Evolutionary conservation across 306 rosid species (phyloP).

Genomic region (Pachyrhizus erosus): DNA sequence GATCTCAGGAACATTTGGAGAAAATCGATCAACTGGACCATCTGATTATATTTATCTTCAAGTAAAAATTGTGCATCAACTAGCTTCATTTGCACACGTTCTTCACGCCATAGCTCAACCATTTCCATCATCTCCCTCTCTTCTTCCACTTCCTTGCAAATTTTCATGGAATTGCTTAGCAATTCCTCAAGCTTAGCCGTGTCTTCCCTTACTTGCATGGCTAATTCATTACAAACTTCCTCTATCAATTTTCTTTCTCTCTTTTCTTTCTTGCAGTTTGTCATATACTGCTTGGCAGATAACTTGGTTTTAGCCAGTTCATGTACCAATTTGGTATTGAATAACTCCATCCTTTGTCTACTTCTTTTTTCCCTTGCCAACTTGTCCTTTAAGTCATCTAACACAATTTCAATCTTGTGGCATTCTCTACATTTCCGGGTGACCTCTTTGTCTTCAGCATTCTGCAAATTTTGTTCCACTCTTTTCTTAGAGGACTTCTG

Average conservation of each 20-base stretch:
- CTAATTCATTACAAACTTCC: conserved; percentile 11
- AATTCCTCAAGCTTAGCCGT: neutral
- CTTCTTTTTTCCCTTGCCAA: neutral
- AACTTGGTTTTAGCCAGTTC: neutral
- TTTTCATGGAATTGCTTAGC: conserved; percentile 3
- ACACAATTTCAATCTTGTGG: neutral
- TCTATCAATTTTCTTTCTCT: neutral
- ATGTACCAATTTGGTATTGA: conserved; percentile 4
- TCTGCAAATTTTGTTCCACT: neutral
- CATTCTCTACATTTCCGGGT: neutral
- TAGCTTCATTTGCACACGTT: conserved; percentile 21
- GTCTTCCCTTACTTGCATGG: conserved; percentile 31
- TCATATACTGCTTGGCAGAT: neutral
- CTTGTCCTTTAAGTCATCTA: neutral
- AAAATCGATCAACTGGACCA: conserved; percentile 19
- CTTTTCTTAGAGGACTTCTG: neutral
- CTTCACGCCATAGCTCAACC: conserved; percentile 20
- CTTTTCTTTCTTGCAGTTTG: conserved; percentile 4
- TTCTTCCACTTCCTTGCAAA: conserved; percentile 3
- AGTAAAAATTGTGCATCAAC: neutral
- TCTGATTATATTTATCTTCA: conserved; percentile 6
- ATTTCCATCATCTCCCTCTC: conserved; percentile 30
- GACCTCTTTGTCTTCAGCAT: neutral
- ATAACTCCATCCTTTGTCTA: conserved; percentile 5
- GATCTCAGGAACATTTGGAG: neutral